Evolutionary conservation across 306 rosid species (phyloP), one percentile per base, ranked within the genome.

Genomic region (Trichosanthes cucumerina): DNA sequence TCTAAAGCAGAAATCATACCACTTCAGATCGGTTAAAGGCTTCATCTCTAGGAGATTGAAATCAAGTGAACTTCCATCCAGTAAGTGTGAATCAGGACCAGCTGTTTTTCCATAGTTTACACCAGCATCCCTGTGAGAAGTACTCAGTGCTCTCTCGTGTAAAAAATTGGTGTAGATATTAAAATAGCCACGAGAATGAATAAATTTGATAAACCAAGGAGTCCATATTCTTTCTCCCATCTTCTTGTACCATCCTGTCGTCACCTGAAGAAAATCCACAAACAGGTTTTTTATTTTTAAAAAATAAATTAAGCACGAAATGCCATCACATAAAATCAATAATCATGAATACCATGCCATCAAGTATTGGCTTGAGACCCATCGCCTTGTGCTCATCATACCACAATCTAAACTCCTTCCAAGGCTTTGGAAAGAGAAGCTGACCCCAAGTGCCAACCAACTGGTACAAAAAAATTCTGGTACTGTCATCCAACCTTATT

Each of bases 381-480:
- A 85, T 89, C 5, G 93, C 90, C 86, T 92, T 95, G 88, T 95
- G 90, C 68, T 70, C 74, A 53, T 94, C 97, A 77, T 90, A 95
- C 98, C 98, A 95, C 89, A 92, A 83, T 86, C 98, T 92, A 77
- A 95, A 95, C 89, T 95, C 96, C 86, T 95, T 95, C 98, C 98
- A 94, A 41, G 97, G 96, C 87, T 83, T 88, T 56, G 97, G 98
- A 85, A 94, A 94, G 79, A 94, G 98, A 87, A 92, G 93, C 79
- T 94, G 98, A 47, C 98, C 98, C 98, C 98, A 92, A 19, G 98
- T 95, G 76, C 98, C 98, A 60, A 95, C 97, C 78, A 95, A 79
- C 79, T 90, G 97, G 88, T 92, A 95, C 79, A 94, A 80, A 81
- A 95, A 94, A 56, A 87, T 88, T 33, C 83, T 86, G 28, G 95